phyloP scores from a whole-genome alignment of 495 filamentous ascomycete species.

The Penicillium crystallinum region DNA sequence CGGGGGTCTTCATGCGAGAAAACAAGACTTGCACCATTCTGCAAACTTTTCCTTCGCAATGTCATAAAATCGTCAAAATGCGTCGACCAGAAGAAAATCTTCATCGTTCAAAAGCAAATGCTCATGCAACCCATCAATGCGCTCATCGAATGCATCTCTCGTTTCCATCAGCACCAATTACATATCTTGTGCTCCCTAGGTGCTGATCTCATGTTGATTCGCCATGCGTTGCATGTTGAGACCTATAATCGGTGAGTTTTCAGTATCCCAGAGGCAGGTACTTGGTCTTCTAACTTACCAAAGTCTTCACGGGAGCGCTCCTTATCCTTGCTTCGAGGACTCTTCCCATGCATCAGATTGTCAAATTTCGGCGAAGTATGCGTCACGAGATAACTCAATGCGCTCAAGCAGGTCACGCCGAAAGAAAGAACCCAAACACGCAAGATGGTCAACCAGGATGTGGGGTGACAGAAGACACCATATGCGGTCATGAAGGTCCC shows the following conservation, averaged over 20 bases:
- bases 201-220: constrained; percentile 3
- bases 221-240: constrained; percentile 70
- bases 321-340: constrained; percentile 65
- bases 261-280: not conserved
- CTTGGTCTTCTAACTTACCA: constrained; percentile 49
- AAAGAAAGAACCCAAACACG: constrained; percentile 89
- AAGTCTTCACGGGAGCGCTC: constrained; percentile 82
- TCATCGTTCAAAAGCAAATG: not conserved
- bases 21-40: not conserved
- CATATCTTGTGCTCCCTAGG: not conserved
- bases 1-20: not conserved
- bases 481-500: constrained; percentile 80
- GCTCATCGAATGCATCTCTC: no score
- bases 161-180: not conserved
- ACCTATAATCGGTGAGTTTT: constrained; percentile 43
- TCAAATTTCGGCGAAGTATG: constrained; percentile 73
- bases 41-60: not conserved
- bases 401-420: constrained; percentile 64
- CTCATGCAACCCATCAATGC: not conserved
- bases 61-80: not conserved
- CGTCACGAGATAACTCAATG: constrained; percentile 71
- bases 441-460: constrained; percentile 70
- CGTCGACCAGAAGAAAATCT: not conserved
- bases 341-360: constrained; percentile 88
- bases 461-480: constrained; percentile 65